These are phyloP conservation scores for Cladorrhinum sp. DNA, from an alignment of 2,329 filamentous ascomycete species.

Conservation along the genomic window DNA sequence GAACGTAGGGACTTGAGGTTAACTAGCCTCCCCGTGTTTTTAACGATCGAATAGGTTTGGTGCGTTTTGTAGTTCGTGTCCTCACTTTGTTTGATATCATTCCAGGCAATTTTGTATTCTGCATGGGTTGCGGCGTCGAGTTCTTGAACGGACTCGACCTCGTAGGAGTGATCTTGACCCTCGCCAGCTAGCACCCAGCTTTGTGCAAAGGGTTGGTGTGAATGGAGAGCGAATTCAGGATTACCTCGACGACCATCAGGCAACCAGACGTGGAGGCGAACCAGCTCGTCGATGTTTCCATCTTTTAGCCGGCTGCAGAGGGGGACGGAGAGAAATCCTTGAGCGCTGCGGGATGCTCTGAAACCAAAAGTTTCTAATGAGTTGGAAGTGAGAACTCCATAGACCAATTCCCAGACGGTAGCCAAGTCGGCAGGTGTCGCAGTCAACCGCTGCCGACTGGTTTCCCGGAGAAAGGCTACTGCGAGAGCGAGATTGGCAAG, in stretches of 20 bases:
- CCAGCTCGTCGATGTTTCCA: slow-evolving; percentile 35
- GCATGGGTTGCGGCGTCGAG: slow-evolving; percentile 30
- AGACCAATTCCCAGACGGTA: slow-evolving; percentile 1
- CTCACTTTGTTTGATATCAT: slow-evolving; percentile 21
- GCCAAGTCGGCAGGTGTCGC: background rate
- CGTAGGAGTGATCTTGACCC: slow-evolving; percentile 32
- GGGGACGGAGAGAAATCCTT: slow-evolving; percentile 36
- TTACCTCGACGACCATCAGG: slow-evolving; percentile 32
- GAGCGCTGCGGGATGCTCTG: slow-evolving; percentile 29
- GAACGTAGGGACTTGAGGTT: slow-evolving; percentile 9
- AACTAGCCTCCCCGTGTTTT: slow-evolving; percentile 28
- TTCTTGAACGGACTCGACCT: slow-evolving; percentile 14
- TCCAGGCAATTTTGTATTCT: slow-evolving; percentile 31
- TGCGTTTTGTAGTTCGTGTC: slow-evolving; percentile 28
- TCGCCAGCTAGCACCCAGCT: slow-evolving; percentile 38
- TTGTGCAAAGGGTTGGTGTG: slow-evolving; percentile 36
- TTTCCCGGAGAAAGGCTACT: background rate
- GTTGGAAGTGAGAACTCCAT: background rate
- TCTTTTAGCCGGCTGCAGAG: slow-evolving; percentile 35
- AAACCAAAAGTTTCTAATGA: background rate
- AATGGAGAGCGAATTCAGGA: slow-evolving; percentile 31
- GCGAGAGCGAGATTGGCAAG: slow-evolving; percentile 1
- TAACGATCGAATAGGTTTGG: slow-evolving; percentile 28
- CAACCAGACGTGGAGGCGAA: slow-evolving; percentile 37
- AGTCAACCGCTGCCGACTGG: background rate